Evolutionary conservation across 805 yeast genomes (phyloP).

Genomic region (Candida easanensis): DNA sequence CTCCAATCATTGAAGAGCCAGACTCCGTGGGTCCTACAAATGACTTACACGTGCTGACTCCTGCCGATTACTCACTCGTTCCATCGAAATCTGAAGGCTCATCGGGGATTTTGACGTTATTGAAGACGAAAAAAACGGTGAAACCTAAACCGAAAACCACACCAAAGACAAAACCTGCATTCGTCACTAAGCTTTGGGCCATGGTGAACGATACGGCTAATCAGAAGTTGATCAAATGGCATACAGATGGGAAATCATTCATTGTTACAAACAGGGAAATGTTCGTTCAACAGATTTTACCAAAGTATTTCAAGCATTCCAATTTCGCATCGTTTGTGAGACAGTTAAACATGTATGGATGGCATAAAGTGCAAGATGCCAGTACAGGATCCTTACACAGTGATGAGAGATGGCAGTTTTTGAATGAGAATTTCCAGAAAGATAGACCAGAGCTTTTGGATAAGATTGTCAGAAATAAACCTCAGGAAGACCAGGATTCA

Average conservation of each 20-base stretch:
- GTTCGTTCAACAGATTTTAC: slow-evolving; percentile 80
- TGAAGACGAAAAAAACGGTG: slow-evolving; percentile 4
- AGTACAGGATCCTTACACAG: slow-evolving; percentile 65
- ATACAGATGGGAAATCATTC: slow-evolving; percentile 79
- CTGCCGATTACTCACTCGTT: neutral
- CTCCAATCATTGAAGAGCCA: neutral
- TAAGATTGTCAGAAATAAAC: slow-evolving; percentile 74
- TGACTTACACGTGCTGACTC: neutral
- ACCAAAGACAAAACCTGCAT: slow-evolving; percentile 71
- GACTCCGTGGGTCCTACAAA: neutral
- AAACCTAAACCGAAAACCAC: slow-evolving; percentile 8
- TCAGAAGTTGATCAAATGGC: slow-evolving; percentile 75
- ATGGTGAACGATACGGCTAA: slow-evolving; percentile 87
- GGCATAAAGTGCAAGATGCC: slow-evolving; percentile 97
- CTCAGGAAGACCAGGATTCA: slow-evolving; percentile 25
- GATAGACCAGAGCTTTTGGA: slow-evolving; percentile 85
- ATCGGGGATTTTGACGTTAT: slow-evolving; percentile 3
- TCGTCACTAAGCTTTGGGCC: slow-evolving; percentile 90
- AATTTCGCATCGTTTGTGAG: slow-evolving; percentile 95
- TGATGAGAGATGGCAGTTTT: slow-evolving; percentile 89
- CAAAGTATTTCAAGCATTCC: slow-evolving; percentile 91
- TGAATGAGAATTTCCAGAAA: slow-evolving; percentile 71
- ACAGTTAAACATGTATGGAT: slow-evolving; percentile 96
- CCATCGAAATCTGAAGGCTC: neutral
- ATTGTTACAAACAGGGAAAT: slow-evolving; percentile 77